Evolutionary conservation across 768 basidiomycete species (phyloP).

Genomic region (Boletus coccyginus): DNA sequence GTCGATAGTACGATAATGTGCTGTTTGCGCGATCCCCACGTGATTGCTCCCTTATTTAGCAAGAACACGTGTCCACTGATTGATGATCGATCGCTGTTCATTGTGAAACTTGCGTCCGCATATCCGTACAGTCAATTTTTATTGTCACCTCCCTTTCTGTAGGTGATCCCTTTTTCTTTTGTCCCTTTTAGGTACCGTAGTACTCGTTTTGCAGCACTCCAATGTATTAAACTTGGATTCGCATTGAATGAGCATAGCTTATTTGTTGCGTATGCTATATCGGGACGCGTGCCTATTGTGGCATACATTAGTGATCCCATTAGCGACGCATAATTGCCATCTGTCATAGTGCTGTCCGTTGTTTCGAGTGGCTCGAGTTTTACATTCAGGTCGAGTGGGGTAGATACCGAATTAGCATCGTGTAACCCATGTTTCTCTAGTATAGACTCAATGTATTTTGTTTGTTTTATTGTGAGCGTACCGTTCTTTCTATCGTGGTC

Average conservation of each 20-base stretch:
- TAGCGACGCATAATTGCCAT: background rate
- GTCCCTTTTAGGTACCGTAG: constrained; percentile 17
- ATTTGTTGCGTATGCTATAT: constrained; percentile 6
- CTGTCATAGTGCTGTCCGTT: too few species aligned
- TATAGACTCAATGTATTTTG: constrained; percentile 3
- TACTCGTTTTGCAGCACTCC: constrained; percentile 10
- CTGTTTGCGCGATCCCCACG: too few species aligned
- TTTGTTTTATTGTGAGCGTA: background rate
- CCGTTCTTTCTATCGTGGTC: background rate
- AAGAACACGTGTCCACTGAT: too few species aligned
- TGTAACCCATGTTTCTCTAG: background rate
- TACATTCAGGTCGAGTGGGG: background rate
- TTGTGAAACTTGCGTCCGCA: too few species aligned
- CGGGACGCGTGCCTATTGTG: constrained; percentile 1
- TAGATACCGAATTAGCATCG: constrained; percentile 2
- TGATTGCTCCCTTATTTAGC: too few species aligned
- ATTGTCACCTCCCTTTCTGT: too few species aligned
- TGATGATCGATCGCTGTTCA: too few species aligned
- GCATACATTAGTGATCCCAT: constrained; percentile 27
- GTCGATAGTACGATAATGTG: too few species aligned
- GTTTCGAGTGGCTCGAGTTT: too few species aligned
- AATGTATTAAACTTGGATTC: constrained; percentile 3
- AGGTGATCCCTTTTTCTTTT: background rate
- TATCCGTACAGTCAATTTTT: too few species aligned
- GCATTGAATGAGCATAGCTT: constrained; percentile 10